Evolutionary conservation across 768 basidiomycete species (phyloP).

Genomic region (Nidularia sp.): DNA sequence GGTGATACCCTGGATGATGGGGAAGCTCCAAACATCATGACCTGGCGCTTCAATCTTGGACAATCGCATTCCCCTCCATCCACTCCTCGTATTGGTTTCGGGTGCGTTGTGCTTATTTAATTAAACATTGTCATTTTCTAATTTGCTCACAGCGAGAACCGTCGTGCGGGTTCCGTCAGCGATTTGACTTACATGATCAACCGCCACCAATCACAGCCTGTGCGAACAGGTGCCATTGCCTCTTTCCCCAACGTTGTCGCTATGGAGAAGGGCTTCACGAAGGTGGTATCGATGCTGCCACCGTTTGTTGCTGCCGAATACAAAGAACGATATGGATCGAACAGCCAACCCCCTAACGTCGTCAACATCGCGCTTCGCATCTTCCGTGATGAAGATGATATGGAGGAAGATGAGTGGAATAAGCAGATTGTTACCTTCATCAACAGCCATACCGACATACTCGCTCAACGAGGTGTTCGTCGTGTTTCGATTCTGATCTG

Average conservation of each 20-base stretch:
- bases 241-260: constrained; percentile 78
- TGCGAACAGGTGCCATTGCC: constrained; percentile 87
- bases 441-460: constrained; percentile 59
- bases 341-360: constrained; percentile 83
- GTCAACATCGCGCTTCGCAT: constrained; percentile 91
- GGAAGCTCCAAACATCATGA: constrained; percentile 74
- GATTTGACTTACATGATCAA: constrained; percentile 92
- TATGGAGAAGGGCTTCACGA: constrained; percentile 69
- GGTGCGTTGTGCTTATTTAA: constrained; percentile 26
- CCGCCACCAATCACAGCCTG: constrained; percentile 82
- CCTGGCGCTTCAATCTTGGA: constrained; percentile 95
- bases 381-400: constrained; percentile 77
- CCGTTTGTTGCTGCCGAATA: constrained; percentile 69
- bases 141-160: constrained; percentile 42
- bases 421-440: constrained; percentile 66
- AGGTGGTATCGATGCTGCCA: constrained; percentile 71
- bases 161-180: constrained; percentile 89
- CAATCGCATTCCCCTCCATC: constrained; percentile 83
- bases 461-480: constrained; percentile 78
- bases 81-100: constrained; percentile 62
- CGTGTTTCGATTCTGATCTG: constrained; percentile 92
- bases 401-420: constrained; percentile 74
- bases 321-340: constrained; percentile 67
- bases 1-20: constrained; percentile 83
- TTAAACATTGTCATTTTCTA: not conserved